These are phyloP conservation scores for Botrytis galanthina DNA, from an alignment of 2,329 filamentous ascomycete genomes.

Conservation along the genomic window DNA sequence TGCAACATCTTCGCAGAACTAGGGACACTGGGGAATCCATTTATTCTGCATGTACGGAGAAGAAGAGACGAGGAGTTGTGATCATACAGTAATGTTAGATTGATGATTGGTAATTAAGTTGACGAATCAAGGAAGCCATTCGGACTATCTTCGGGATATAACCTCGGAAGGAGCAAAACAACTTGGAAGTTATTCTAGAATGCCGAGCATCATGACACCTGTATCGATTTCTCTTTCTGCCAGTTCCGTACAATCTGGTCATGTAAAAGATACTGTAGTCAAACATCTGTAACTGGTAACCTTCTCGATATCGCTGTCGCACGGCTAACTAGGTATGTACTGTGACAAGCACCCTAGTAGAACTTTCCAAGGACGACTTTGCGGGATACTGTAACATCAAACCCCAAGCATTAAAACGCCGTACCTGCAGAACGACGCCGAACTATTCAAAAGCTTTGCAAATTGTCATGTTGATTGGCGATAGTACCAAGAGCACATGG, in stretches of 20 bases:
- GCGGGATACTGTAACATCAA: not conserved
- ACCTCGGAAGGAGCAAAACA: not conserved
- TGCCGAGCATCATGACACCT: not conserved
- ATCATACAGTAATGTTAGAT: not conserved
- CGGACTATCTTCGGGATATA: not conserved
- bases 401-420: not conserved
- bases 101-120: not conserved
- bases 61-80: not conserved
- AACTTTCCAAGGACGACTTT: not conserved
- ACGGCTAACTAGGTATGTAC: not conserved
- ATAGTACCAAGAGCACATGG: not conserved
- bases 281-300: too few species aligned
- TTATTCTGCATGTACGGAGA: not conserved
- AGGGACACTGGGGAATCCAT: not conserved
- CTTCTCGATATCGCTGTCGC: not conserved
- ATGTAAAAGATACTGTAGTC: not conserved
- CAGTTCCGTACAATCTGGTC: not conserved
- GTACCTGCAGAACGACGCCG: slow-evolving; percentile 15
- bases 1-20: not conserved
- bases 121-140: not conserved
- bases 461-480: not conserved
- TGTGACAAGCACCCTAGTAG: not conserved
- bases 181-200: not conserved
- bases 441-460: not conserved
- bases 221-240: not conserved